phyloP scores from a whole-genome alignment of 2,329 filamentous ascomycete genomes.

The Thielaviopsis ethacetica region DNA sequence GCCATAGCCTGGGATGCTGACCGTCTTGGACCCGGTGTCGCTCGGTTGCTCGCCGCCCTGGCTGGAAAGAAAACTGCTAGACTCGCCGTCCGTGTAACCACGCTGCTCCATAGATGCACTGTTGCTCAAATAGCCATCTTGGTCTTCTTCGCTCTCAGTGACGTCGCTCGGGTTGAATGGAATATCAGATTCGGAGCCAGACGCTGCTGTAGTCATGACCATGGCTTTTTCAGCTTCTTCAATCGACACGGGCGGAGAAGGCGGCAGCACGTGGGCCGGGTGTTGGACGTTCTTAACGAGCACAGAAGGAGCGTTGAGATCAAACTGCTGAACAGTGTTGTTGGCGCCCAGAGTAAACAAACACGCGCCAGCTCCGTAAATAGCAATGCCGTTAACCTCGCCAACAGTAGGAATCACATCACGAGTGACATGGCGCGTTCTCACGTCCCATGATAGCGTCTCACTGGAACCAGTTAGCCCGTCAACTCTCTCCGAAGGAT shows the following conservation, averaged over 20 bases:
- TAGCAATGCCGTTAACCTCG: conserved; percentile 63
- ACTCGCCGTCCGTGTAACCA: conserved; percentile 3
- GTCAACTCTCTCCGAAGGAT: not conserved
- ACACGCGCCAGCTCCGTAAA: conserved; percentile 78
- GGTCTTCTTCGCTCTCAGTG: conserved; percentile 60
- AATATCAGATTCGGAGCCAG: conserved; percentile 35
- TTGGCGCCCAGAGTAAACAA: conserved; percentile 83
- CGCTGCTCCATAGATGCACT: not conserved
- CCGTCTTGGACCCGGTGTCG: not conserved
- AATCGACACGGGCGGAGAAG: conserved; percentile 67
- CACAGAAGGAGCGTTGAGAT: conserved; percentile 65
- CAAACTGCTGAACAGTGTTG: conserved; percentile 86
- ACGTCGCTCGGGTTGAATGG: conserved; percentile 39
- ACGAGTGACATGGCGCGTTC: conserved; percentile 91
- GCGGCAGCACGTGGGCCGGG: conserved; percentile 58
- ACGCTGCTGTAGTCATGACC: conserved; percentile 33
- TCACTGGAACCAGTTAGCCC: conserved; percentile 26
- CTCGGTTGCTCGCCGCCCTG: conserved; percentile 28
- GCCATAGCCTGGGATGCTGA: not conserved
- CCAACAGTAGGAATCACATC: conserved; percentile 77
- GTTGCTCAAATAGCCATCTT: conserved; percentile 16
- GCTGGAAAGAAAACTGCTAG: conserved; percentile 46
- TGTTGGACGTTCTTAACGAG: conserved; percentile 83
- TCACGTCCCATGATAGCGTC: conserved; percentile 90
- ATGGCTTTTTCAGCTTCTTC: conserved; percentile 44